Conservation (phyloP, 2,329 filamentous ascomycete genomes). For the Calonectria honghensis region DNA sequence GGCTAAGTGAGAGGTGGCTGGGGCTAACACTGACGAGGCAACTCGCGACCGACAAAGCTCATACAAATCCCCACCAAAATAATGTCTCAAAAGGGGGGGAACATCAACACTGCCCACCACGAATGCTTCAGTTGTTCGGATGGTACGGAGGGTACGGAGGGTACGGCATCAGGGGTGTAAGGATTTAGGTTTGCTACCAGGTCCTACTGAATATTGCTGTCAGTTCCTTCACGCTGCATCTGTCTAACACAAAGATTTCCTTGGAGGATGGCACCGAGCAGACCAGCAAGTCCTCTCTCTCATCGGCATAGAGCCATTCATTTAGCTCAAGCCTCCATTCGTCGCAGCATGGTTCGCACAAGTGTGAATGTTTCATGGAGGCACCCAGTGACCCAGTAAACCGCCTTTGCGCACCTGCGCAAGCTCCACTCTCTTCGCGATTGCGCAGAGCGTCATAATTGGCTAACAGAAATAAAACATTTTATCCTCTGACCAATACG, state of each 20-base stretch:
- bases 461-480: not conserved
- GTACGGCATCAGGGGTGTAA: not conserved
- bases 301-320: not conserved
- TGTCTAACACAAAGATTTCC: not conserved
- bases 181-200: not conserved
- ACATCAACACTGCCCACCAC: not conserved
- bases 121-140: not conserved
- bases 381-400: not conserved
- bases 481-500: not conserved
- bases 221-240: not conserved
- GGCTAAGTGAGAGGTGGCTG: not conserved
- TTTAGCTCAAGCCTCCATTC: not conserved
- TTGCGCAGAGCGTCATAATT: not conserved
- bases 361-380: not conserved
- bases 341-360: not conserved
- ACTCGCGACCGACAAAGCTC: not conserved
- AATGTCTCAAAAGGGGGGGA: not conserved
- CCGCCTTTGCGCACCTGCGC: not conserved
- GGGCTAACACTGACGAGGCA: not conserved
- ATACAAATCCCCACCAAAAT: not conserved
- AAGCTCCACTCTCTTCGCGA: not conserved
- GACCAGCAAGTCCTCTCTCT: not conserved
- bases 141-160: not conserved
- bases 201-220: not conserved
- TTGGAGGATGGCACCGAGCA: not conserved